These are phyloP conservation scores for Arthrinium phaeospermum DNA, from an alignment of 2,329 filamentous ascomycete genomes.

Conservation along the genomic window DNA sequence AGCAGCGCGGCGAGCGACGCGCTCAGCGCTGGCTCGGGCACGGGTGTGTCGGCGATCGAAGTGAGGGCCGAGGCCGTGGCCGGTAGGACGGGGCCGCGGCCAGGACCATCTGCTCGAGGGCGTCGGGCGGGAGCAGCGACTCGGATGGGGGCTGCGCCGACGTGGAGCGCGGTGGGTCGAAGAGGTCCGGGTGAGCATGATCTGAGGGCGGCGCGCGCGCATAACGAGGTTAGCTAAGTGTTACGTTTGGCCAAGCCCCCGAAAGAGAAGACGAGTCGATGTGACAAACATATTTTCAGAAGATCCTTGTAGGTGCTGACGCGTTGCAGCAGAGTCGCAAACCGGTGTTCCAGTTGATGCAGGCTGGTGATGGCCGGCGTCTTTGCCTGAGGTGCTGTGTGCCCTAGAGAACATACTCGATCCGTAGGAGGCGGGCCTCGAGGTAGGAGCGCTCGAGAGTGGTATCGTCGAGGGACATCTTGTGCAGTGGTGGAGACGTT, in stretches of 20 bases:
- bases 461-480: conserved; percentile 52
- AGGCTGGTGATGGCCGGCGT: conserved; percentile 51
- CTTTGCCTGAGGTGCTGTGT: conserved; percentile 40
- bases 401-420: conserved; percentile 65
- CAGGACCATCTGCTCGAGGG: conserved; percentile 61
- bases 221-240: conserved; percentile 21
- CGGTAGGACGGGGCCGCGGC: conserved; percentile 60
- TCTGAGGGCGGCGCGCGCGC: conserved; percentile 43
- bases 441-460: conserved; percentile 60
- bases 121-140: conserved; percentile 53
- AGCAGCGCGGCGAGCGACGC: conserved; percentile 62
- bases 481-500: not conserved
- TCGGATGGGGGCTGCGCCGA: conserved; percentile 54
- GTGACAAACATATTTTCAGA: conserved; percentile 59
- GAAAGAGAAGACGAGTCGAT: not conserved
- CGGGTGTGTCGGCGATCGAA: conserved; percentile 59
- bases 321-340: conserved; percentile 52
- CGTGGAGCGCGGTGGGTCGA: conserved; percentile 52
- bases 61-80: conserved; percentile 62
- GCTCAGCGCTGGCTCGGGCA: conserved; percentile 61
- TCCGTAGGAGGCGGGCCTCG: conserved; percentile 62
- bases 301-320: conserved; percentile 64
- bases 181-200: conserved; percentile 59
- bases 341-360: conserved; percentile 59
- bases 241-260: not conserved